Conservation (phyloP, 192 early-diverging fungal species). For the Podila minutissima region DNA sequence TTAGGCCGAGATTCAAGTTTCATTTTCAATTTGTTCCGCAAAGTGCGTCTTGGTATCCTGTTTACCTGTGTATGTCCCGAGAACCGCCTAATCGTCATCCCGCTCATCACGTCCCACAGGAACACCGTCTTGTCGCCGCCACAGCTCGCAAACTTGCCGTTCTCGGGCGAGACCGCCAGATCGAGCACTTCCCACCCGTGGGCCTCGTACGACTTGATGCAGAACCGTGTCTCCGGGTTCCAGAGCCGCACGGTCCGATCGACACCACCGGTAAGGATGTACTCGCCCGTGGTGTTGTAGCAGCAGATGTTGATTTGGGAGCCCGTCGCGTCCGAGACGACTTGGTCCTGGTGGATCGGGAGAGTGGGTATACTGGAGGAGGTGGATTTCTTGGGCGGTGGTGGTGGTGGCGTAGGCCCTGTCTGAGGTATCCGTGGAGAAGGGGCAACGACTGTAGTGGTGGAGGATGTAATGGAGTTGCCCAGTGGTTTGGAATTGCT, state of each 20-base stretch:
- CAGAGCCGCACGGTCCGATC: conserved; percentile 79
- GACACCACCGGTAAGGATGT: conserved; percentile 82
- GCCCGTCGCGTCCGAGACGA: conserved; percentile 39
- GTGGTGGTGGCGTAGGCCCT: background rate
- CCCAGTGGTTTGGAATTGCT: background rate
- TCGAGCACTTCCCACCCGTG: conserved; percentile 89
- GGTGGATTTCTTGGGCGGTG: background rate
- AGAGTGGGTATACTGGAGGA: conserved; percentile 2
- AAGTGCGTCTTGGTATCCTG: no score
- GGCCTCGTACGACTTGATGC: conserved; percentile 81
- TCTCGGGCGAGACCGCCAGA: conserved; percentile 74
- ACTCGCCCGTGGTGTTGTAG: conserved; percentile 82
- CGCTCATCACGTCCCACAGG: conserved; percentile 88
- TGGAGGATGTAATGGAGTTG: background rate
- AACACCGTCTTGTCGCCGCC: conserved; percentile 84
- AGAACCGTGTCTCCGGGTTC: conserved; percentile 73
- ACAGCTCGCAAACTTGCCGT: conserved; percentile 78
- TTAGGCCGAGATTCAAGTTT: no score
- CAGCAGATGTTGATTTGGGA: conserved; percentile 43
- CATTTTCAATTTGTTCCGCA: no score
- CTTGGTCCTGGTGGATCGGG: conserved; percentile 30
- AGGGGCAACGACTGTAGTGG: background rate
- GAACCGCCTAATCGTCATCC: conserved; percentile 76
- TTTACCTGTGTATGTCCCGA: conserved; percentile 79
- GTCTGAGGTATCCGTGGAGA: background rate